Evolutionary conservation across 495 filamentous ascomycete species (phyloP).

Genomic region (Tuber calosporum): DNA sequence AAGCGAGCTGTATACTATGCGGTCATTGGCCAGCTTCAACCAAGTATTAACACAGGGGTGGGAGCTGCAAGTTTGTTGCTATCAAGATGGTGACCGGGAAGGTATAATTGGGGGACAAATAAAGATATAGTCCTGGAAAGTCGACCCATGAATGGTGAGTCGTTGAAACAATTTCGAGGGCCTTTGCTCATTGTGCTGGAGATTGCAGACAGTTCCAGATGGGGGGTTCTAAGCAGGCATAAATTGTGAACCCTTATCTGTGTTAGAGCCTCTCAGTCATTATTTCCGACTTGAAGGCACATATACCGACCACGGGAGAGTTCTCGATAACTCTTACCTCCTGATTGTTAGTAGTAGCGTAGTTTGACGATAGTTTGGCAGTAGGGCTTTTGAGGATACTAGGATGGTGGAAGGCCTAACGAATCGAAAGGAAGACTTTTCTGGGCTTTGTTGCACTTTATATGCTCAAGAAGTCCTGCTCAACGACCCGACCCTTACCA

Average conservation of each 20-base stretch:
- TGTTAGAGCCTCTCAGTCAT: neutral
- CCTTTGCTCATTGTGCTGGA: conserved; percentile 40
- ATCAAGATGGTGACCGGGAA: too few species aligned
- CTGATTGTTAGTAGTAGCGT: neutral
- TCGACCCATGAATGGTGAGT: conserved; percentile 58
- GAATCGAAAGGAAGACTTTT: conserved; percentile 1
- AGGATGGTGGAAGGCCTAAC: conserved; percentile 7
- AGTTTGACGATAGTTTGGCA: neutral
- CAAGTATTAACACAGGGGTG: conserved; percentile 60
- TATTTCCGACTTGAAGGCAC: neutral
- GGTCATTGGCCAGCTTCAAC: conserved; percentile 58
- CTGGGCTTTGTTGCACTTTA: neutral
- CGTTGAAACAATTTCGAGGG: conserved; percentile 62
- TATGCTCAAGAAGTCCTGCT: too few species aligned
- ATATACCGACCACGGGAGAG: conserved; percentile 23
- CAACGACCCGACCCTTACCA: too few species aligned
- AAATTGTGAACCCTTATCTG: conserved; percentile 49
- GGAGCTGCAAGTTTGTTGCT: conserved; percentile 35
- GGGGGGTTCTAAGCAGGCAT: conserved; percentile 54
- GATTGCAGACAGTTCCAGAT: conserved; percentile 49
- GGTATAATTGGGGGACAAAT: too few species aligned
- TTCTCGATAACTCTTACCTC: conserved; percentile 14
- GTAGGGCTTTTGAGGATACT: neutral
- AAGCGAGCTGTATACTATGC: conserved; percentile 53
- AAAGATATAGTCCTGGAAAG: conserved; percentile 65